Base-by-base conservation (phyloP, 257 asterid species). In the Ballota nigra region DNA sequence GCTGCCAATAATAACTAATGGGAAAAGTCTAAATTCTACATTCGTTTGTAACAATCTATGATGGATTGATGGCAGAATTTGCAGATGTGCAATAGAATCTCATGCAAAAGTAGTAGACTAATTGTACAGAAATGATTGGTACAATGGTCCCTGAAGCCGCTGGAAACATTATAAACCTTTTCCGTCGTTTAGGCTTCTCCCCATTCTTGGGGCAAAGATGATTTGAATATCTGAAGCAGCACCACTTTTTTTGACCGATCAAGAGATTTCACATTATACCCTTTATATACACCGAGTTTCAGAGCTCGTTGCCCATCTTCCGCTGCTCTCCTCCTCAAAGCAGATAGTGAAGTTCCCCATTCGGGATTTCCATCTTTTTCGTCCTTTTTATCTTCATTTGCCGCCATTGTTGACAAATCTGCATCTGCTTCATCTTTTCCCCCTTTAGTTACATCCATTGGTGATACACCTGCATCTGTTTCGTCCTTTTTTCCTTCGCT, bases 181-280 rank as follows among this genome's bases (percentile, higher is more conserved):
- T 15, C 22, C 15, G 18, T 26, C 59, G 29, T 57, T 49, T 55
- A 36, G 34, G 19, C 62, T 64, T 70, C 69, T 22, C 18, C 77
- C 86, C 84, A 81, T 64, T 70, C 79, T 36, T 60, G 29, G 15
- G 88, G 88, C 75, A 84, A 74, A 22, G 87, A 77, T n/a, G 96
- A 86, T 77, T 76, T 81, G 84, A 91, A 88, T 81, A 88, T 80
- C 83, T 85, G 88, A 68, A 40, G 73, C 36, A 91, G 89, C 74
- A 69, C 83, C 66, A 2, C 29, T 57, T 68, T 81, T 41, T 88
- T 80, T 5, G 80, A 29, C 11, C 67, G 55, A 49, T 87, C 83
- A 23, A 91, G 82, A 53, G 77, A 72, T 62, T 69, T 80, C 64
- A 66, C 62, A 34, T 68, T 70, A 67, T 62, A 52, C 20, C 77